Base-by-base conservation (phyloP, 352 stramenopile species). In the Globisporangium mamillatum region DNA sequence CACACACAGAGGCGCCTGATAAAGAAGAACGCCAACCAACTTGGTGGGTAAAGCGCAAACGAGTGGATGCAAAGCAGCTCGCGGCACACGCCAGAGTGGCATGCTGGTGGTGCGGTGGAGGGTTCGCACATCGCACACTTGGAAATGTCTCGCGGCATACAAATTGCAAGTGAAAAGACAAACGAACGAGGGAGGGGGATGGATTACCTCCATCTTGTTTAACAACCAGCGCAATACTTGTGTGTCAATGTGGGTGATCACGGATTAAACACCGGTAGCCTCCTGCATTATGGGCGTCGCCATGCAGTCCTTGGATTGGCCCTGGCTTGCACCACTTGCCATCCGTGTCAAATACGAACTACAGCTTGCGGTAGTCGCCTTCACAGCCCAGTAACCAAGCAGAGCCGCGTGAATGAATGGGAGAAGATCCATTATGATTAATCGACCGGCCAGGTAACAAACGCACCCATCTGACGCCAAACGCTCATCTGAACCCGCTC, bases 71-170 rank as follows among this genome's bases (percentile, higher is more conserved):
- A 25, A 59, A 57, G 62, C 32, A n/a, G 55, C 46, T 63, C 29
- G 64, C 56, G 64, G 64, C 64, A 69, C 64, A 69, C 64, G 64
- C 64, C 63, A 63, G 32, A 68, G 41, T 63, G 46, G 60, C 38
- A 64, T 44, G 25, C 53, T 59, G 53, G 53, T 59, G 53, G 53
- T 59, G 36, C 36, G 9, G 36, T 41, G 36, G 53, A 7, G 25
- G 14, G 22, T 25, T 22, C n/a, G 12, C 25, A 57, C 25, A 38
- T 64, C 59, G 22, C 24, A 0, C 27, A 24, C 20, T 32, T 55
- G 29, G 38, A 46, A 46, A 46, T 46, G 38, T 46, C 38, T 46
- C 38, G 24, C 20, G 53, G 1, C 25, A 59, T 59, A 59, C 25
- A 59, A 59, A 59, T 32, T 6, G 14, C 14, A 59, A 59, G 25